Conservation (phyloP, 169 alveolate genomes). For the Plasmodium cynomolgi region DNA sequence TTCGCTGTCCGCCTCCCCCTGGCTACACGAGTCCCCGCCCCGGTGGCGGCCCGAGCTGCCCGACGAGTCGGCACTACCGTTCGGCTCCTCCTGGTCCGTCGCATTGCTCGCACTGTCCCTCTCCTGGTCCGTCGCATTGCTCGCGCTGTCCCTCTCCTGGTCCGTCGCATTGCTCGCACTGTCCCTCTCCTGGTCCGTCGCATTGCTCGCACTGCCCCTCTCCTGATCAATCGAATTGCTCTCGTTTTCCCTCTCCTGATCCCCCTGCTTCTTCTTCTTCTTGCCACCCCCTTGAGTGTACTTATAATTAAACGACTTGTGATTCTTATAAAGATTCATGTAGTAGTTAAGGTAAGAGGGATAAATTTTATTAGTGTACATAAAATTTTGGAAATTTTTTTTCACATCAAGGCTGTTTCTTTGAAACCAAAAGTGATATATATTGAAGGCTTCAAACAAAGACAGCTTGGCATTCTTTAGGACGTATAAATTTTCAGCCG, state of each 20-base stretch:
- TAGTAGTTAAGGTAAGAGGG: constrained; percentile 61
- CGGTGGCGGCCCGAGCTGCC: background rate
- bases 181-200: background rate
- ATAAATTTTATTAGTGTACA: constrained; percentile 65
- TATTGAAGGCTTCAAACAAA: constrained; percentile 43
- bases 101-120: background rate
- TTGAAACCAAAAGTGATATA: constrained; percentile 72
- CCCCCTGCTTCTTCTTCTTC: background rate
- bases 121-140: background rate
- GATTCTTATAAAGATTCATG: constrained; percentile 47
- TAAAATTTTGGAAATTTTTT: constrained; percentile 36
- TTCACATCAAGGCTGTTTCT: constrained; percentile 43
- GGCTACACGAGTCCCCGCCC: background rate
- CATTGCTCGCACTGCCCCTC: background rate
- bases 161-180: background rate
- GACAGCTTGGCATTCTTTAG: constrained; percentile 57
- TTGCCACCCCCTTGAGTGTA: background rate
- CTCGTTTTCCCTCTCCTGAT: background rate
- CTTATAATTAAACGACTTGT: constrained; percentile 21
- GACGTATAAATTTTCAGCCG: constrained; percentile 45
- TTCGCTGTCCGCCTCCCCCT: background rate
- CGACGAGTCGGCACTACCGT: background rate
- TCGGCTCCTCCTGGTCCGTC: background rate
- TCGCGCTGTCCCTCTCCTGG: background rate
- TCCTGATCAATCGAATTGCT: background rate